Percentiles rank a stretch among this genome's conserved stretches.
These are phyloP conservation scores for Cryptococcus jaspeensis DNA, from an alignment of 1,284 basidiomycete genomes.

Conservation along the genomic window DNA sequence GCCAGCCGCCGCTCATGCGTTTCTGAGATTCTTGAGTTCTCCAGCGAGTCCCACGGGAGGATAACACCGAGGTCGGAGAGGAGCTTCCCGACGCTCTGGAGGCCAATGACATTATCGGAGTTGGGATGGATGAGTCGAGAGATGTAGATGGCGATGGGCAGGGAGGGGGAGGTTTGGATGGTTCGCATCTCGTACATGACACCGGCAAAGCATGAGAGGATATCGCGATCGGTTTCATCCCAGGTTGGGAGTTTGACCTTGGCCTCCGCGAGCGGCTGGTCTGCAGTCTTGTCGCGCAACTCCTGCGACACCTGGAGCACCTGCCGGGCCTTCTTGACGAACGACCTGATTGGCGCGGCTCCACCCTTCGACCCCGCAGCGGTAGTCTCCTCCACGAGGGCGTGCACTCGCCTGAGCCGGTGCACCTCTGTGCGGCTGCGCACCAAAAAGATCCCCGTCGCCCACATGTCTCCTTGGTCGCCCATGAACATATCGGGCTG, in stretches of 20 bases:
- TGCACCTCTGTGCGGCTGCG: conserved; percentile 65
- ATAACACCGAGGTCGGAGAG: conserved; percentile 68
- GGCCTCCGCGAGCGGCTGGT: conserved; percentile 22
- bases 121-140: conserved; percentile 61
- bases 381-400: conserved; percentile 55
- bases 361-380: conserved; percentile 42
- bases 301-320: conserved; percentile 51
- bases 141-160: conserved; percentile 59
- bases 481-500: conserved; percentile 65
- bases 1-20: conserved; percentile 20
- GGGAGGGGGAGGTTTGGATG: conserved; percentile 66
- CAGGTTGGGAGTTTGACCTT: conserved; percentile 50
- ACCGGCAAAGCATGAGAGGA: conserved; percentile 69
- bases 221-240: conserved; percentile 61
- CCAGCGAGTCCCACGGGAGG: conserved; percentile 65
- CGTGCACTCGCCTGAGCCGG: conserved; percentile 58
- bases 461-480: conserved; percentile 59
- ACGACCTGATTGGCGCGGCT: conserved; percentile 54
- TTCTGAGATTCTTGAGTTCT: conserved; percentile 34
- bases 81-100: conserved; percentile 53
- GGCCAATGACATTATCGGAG: conserved; percentile 48
- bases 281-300: conserved; percentile 34
- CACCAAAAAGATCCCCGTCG: conserved; percentile 64
- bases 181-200: conserved; percentile 59
- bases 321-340: conserved; percentile 60